Percentiles rank a stretch among this genome's conserved stretches.
Evolutionary conservation across 108 stramenopile genomes (phyloP).

Genomic region (Skeletonema potamos): DNA sequence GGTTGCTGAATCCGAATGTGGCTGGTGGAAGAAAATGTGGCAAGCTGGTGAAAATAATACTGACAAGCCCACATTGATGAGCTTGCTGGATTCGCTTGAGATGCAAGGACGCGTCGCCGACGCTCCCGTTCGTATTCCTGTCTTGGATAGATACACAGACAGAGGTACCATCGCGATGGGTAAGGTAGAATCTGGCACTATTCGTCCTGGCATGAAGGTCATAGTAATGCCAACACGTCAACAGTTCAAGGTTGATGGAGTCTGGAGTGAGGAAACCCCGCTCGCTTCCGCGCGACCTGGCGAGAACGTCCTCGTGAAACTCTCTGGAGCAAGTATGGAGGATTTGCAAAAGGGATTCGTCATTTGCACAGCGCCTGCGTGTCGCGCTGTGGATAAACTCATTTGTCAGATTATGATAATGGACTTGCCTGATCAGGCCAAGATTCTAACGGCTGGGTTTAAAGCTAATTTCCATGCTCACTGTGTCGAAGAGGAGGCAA

Average conservation of each 20-base stretch:
- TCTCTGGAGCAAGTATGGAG: constrained; percentile 85
- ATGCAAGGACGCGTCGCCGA: constrained; percentile 81
- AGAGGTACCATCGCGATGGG: constrained; percentile 98
- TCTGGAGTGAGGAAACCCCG: constrained; percentile 93
- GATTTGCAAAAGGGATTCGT: constrained; percentile 98
- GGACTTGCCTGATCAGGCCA: constrained; percentile 96
- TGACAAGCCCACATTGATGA: constrained; percentile 76
- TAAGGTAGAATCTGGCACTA: constrained; percentile 96
- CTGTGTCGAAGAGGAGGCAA: constrained; percentile 92
- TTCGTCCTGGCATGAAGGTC: constrained; percentile 89
- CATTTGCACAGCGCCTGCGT: constrained; percentile 83
- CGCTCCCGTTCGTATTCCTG: constrained; percentile 92
- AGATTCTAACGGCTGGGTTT: constrained; percentile 96
- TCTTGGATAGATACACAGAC: constrained; percentile 96
- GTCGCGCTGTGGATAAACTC: constrained; percentile 84
- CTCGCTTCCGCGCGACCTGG: constrained; percentile 92
- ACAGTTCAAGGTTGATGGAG: constrained; percentile 89
- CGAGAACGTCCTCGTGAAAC: constrained; percentile 96
- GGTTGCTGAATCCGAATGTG: constrained; percentile 78
- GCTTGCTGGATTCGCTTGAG: constrained; percentile 83
- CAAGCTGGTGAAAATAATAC: constrained; percentile 91
- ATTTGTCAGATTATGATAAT: constrained; percentile 86
- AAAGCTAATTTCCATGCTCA: constrained; percentile 97
- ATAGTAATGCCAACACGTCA: constrained; percentile 94
- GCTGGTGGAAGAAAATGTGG: constrained; percentile 91